These are phyloP conservation scores for Garcia nutans DNA, from an alignment of 345 rosid species.

Conservation along the genomic window DNA sequence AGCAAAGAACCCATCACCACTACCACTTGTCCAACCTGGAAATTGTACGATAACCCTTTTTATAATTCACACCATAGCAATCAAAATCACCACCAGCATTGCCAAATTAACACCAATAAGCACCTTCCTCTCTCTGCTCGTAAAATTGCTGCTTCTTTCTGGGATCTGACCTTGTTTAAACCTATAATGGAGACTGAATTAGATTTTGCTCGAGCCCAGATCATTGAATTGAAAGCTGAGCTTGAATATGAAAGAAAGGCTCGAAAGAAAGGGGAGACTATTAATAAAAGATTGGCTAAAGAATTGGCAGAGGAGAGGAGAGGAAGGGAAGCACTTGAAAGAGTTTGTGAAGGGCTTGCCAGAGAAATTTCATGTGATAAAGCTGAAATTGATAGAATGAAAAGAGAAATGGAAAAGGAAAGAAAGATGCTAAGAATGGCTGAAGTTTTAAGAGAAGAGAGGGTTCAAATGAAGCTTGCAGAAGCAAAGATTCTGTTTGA, in stretches of 20 bases:
- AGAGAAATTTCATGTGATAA: constrained; percentile 47
- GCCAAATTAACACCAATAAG: constrained; percentile 18
- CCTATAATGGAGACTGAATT: constrained; percentile 54
- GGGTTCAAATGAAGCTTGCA: constrained; percentile 85
- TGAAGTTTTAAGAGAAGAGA: constrained; percentile 75
- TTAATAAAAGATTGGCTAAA: constrained; percentile 60
- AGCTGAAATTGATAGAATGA: constrained; percentile 54
- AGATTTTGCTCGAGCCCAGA: constrained; percentile 46
- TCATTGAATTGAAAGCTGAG: constrained; percentile 69
- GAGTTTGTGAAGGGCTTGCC: constrained; percentile 58
- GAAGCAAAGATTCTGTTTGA: constrained; percentile 74
- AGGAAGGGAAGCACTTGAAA: constrained; percentile 61
- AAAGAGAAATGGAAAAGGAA: constrained; percentile 69
- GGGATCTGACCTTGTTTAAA: constrained; percentile 64
- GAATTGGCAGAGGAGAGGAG: constrained; percentile 62
- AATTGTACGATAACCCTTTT: constrained; percentile 71
- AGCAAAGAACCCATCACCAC: constrained; percentile 42
- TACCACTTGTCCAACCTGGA: constrained; percentile 60
- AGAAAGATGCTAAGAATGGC: constrained; percentile 74
- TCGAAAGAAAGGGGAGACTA: constrained; percentile 54
- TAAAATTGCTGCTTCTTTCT: constrained; percentile 49
- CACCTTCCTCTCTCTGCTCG: constrained; percentile 37
- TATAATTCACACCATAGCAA: constrained; percentile 30
- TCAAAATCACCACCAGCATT: constrained; percentile 26
- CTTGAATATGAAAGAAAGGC: constrained; percentile 63